phyloP scores from a whole-genome alignment of 306 rosid species.

The Prunus mira region DNA sequence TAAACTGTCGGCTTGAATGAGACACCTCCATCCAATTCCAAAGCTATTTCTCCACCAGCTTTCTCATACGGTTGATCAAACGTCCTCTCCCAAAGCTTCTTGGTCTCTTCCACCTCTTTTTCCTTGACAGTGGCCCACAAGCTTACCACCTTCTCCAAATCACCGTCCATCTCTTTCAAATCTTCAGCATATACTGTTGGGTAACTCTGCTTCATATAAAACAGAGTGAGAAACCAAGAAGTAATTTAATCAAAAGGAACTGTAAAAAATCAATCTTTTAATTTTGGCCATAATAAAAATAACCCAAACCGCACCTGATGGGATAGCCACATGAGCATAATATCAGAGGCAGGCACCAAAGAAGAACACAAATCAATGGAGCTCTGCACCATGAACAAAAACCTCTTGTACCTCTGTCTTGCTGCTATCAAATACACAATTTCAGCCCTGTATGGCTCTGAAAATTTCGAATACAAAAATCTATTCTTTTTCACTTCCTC shows the following conservation, averaged over 20 bases:
- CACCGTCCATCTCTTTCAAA: constrained; percentile 55
- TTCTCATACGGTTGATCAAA: constrained; percentile 86
- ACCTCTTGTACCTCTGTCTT: constrained; percentile 72
- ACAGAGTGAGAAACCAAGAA: background rate
- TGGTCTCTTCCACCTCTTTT: constrained; percentile 63
- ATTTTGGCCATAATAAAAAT: background rate
- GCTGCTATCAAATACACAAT: constrained; percentile 67
- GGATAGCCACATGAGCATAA: constrained; percentile 74
- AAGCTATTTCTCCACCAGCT: constrained; percentile 71
- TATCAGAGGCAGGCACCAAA: constrained; percentile 77
- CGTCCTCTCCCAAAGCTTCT: constrained; percentile 66
- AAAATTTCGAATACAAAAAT: constrained; percentile 42
- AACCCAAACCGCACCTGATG: constrained; percentile 60
- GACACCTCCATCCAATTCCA: constrained; percentile 26
- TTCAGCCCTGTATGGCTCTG: constrained; percentile 70
- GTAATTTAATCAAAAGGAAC: background rate
- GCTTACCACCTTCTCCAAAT: constrained; percentile 52
- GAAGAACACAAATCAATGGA: constrained; percentile 40
- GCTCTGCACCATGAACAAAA: constrained; percentile 54
- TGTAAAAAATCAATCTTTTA: background rate
- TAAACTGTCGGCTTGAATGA: constrained; percentile 38
- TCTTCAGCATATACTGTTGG: constrained; percentile 80
- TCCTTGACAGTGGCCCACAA: constrained; percentile 45
- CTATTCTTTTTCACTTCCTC: constrained; percentile 47
- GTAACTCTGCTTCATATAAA: constrained; percentile 56